Evolutionary conservation across 371 early-diverging fungal genomes (phyloP), one percentile per base, ranked within the genome.

Genomic region (Apophysomyces variabilis): DNA sequence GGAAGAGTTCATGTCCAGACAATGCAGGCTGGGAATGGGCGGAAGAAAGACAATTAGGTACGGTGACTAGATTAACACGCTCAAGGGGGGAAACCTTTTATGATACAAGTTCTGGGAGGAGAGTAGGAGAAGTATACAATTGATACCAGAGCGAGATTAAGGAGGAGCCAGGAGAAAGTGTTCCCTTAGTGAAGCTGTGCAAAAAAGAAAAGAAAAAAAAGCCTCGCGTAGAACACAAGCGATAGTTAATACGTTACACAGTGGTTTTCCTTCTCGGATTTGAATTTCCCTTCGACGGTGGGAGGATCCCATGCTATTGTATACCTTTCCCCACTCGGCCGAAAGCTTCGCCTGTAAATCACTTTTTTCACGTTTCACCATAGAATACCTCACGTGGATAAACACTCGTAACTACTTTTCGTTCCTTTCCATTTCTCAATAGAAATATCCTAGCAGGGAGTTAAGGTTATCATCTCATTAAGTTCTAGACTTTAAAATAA

Each of bases 1-100:
- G 64, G 68, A 69, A 37, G 66, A 41, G 38, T 32, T 70, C 70
- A 71, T 69, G 43, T 50, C 60, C 32, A 57, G 47, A 47, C 47
- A 47, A 47, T 47, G 47, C 47, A 47, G 47, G 47, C 47, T 47
- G 47, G 47, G 47, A 47, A 47, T 47, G 47, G 47, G 18, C 47
- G 47, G 47, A 47, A 47, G 47, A 47, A 47, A 47, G 47, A 16
- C 18, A n/a, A 47, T 47, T 47, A 18, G n/a, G 18, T 14, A 47
- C 47, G n/a, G 47, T 47, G 47, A 47, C 47, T 47, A 47, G 47
- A 18, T 47, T n/a, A 47, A 47, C 47, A 47, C 47, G 47, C 47
- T 47, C 47, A 47, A 47, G 47, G 47, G 41, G 47, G 47, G 47
- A 46, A 47, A 26, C 32, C 47, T 47, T 47, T 47, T 47, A 47